Evolutionary conservation across 2,329 filamentous ascomycete genomes (phyloP), one percentile per base, ranked within the genome.

Genomic region (Sclerotinia subarctica): DNA sequence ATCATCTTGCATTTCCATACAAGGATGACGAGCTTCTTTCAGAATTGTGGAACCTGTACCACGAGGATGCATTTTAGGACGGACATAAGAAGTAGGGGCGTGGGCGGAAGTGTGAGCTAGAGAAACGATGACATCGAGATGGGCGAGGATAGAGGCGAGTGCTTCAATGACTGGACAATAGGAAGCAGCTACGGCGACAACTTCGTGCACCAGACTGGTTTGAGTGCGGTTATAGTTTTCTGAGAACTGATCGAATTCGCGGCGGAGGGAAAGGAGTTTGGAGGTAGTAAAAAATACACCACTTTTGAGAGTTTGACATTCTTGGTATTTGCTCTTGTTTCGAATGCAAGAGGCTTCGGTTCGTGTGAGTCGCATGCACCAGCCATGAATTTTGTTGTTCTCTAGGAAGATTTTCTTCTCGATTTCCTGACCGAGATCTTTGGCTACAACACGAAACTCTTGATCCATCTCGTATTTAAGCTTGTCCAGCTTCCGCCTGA

Each of bases 331-430:
- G 69, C 88, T 89, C 77, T 95, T 96, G 79, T 96, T 96, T 70
- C 95, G 90, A 74, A 99, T 99, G 75, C 92, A 96, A 21, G 91
- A 90, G 1, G 95, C 93, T 81, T 99, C 95, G 46, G 86, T 94
- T 69, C 95, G 86, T 3, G 95, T 99, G 26, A 99, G 83, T 67
- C 95, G 88, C 86, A 99, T 94, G 79, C 95, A 98, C 88, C 94
- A 97, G 24, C 96, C 95, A 75, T 99, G 94, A 0, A 96, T 91
- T 77, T 90, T 92, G 82, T 99, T 95, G 75, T 95, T 96, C 78
- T 99, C 95, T 17, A 99, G 85, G 78, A 98, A 98, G 29, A 99
- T 90, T 80, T 99, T 99, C 85, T 99, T 99, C 78, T 97, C 94
- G n/a, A 88, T 88, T 73, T 99, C 95, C 77, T 97, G 94, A 69